These are phyloP conservation scores for Lactarius indigo DNA, from an alignment of 768 basidiomycete species.

Conservation along the genomic window DNA sequence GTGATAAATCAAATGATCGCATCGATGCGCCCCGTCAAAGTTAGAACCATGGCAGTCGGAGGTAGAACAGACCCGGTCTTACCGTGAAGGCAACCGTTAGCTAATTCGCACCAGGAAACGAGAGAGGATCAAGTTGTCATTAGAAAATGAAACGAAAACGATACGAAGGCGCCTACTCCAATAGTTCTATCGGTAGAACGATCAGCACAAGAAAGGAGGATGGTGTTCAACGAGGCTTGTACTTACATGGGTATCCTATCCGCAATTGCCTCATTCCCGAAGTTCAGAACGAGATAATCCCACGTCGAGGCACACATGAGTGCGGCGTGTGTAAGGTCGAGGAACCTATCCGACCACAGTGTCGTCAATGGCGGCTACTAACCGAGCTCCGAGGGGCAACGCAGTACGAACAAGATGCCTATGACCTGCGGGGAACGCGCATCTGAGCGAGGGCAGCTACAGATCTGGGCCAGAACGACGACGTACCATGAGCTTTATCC, in stretches of 20 bases:
- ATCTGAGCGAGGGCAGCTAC: neutral
- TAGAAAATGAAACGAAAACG: neutral
- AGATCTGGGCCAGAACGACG: neutral
- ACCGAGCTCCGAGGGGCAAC: neutral
- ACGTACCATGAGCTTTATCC: constrained; percentile 7
- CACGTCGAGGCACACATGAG: constrained; percentile 15
- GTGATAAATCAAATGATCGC: neutral
- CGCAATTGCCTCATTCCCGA: neutral
- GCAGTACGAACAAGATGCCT: neutral
- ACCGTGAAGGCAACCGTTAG: constrained; percentile 19
- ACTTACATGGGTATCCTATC: constrained; percentile 11
- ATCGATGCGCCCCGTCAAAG: neutral
- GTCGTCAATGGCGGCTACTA: neutral
- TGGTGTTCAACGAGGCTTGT: too few species aligned
- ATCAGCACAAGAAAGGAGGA: neutral
- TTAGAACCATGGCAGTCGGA: too few species aligned
- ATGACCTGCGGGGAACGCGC: neutral
- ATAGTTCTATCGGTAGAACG: neutral
- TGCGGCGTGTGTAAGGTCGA: constrained; percentile 11
- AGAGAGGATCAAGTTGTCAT: neutral
- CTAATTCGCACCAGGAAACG: neutral
- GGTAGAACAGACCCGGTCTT: neutral
- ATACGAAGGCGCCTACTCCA: neutral
- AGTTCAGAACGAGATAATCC: constrained; percentile 17
- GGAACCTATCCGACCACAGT: constrained; percentile 6